Conservation (phyloP, 306 rosid genomes). For the Gynostemma pentaphyllum region DNA sequence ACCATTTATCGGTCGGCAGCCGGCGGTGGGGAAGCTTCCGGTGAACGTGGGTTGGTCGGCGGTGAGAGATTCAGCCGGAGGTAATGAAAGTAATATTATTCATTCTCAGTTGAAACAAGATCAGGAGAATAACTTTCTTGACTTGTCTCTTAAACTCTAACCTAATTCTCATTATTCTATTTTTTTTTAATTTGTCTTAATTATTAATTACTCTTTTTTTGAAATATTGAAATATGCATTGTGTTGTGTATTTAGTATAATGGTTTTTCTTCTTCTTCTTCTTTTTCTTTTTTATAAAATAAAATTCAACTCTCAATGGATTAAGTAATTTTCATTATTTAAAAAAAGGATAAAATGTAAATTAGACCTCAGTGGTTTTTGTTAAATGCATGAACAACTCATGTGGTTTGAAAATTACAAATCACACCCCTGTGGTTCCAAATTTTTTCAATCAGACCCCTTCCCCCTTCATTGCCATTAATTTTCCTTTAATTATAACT, state of each 20-base stretch:
- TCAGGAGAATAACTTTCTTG: neutral
- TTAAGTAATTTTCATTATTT: neutral
- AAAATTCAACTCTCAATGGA: neutral
- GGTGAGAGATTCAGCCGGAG: conserved; percentile 1
- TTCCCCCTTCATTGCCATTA: too few relatives aligned
- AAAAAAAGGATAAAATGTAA: too few relatives aligned
- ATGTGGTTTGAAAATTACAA: too few relatives aligned
- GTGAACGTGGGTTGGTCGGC: conserved; percentile 2
- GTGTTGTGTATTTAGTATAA: neutral
- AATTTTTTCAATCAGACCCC: too few relatives aligned
- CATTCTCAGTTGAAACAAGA: neutral
- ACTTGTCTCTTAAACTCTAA: conserved; percentile 7
- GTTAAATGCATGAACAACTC: too few relatives aligned
- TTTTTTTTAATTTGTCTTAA: neutral
- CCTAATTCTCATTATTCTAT: neutral
- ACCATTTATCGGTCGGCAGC: neutral
- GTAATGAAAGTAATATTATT: neutral
- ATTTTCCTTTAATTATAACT: too few relatives aligned
- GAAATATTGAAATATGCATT: neutral
- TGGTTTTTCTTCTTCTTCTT: neutral
- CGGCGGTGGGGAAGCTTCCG: neutral
- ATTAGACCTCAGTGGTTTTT: too few relatives aligned
- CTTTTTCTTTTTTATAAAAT: neutral
- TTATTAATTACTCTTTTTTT: neutral
- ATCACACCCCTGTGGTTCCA: too few relatives aligned